These are phyloP conservation scores for Eimeria necatrix DNA, from an alignment of 169 alveolate species.

Conservation along the genomic window DNA sequence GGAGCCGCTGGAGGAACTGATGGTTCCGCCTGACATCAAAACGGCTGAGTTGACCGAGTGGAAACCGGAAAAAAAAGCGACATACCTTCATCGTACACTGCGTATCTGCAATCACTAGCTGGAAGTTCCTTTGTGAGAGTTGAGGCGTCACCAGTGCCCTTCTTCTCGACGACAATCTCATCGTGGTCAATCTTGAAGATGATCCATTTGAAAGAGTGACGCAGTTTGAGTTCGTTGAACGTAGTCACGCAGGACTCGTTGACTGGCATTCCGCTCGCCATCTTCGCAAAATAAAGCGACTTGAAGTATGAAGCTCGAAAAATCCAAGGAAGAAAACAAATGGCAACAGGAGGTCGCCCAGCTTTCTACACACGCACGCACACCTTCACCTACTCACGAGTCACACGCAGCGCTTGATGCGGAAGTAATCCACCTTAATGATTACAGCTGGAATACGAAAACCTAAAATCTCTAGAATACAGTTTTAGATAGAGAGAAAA, in stretches of 20 bases:
- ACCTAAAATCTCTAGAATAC: too few relatives aligned
- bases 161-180: constrained; percentile 83
- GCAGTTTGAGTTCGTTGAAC: constrained; percentile 84
- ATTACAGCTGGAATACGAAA: background rate
- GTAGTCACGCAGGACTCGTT: constrained; percentile 83
- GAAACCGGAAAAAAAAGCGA: background rate
- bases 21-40: background rate
- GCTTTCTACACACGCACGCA: constrained; percentile 67
- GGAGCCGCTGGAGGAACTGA: too few relatives aligned
- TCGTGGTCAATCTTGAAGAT: constrained; percentile 83
- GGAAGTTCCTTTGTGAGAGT: constrained; percentile 83
- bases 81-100: constrained; percentile 84
- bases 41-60: background rate
- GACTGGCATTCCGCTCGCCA: constrained; percentile 87
- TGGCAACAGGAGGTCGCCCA: background rate
- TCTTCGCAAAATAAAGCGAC: constrained; percentile 39
- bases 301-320: background rate
- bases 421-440: background rate
- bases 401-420: background rate
- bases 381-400: background rate
- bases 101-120: constrained; percentile 85
- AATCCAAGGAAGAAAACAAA: constrained; percentile 23
- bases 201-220: constrained; percentile 83
- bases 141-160: constrained; percentile 81
- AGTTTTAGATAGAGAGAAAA: background rate